Evolutionary conservation across 1,139 yeast genomes (phyloP).

Genomic region (Yamadazyma buinensis): DNA sequence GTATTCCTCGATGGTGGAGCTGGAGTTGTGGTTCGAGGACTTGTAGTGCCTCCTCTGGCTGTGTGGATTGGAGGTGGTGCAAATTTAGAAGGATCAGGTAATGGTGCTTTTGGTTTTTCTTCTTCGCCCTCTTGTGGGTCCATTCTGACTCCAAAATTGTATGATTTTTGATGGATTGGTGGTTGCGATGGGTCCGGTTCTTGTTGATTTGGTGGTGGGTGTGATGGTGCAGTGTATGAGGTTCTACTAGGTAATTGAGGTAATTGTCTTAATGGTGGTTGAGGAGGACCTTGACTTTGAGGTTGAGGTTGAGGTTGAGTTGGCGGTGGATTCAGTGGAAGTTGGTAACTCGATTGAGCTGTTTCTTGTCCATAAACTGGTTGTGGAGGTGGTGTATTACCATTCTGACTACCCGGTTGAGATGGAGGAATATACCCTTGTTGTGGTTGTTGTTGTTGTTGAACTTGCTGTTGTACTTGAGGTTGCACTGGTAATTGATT

Average conservation of each 20-base stretch:
- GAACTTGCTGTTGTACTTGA: no score
- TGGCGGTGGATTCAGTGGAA: constrained; percentile 1
- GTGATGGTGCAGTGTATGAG: constrained; percentile 1
- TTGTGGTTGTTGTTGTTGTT: neutral
- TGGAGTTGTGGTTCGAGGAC: neutral
- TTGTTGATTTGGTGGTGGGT: constrained; percentile 2
- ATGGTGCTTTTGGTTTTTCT: constrained; percentile 18
- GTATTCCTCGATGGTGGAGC: neutral
- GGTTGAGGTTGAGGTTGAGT: constrained; percentile 4
- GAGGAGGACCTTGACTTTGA: constrained; percentile 3
- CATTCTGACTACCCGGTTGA: neutral
- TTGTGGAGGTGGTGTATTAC: neutral
- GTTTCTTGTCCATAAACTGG: neutral
- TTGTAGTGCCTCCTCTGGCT: constrained; percentile 15
- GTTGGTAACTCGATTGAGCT: neutral
- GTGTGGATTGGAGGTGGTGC: constrained; percentile 43
- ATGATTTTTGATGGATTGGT: neutral
- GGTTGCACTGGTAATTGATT: neutral
- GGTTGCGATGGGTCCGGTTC: neutral
- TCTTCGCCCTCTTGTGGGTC: constrained; percentile 3
- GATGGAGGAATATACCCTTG: neutral
- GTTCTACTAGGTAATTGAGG: constrained; percentile 3
- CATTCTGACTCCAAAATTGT: constrained; percentile 4
- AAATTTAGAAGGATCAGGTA: constrained; percentile 37
- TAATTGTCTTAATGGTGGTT: neutral